Evolutionary conservation across 23 red algal species (phyloP).

Genomic region (Gracilaria gracilis): DNA sequence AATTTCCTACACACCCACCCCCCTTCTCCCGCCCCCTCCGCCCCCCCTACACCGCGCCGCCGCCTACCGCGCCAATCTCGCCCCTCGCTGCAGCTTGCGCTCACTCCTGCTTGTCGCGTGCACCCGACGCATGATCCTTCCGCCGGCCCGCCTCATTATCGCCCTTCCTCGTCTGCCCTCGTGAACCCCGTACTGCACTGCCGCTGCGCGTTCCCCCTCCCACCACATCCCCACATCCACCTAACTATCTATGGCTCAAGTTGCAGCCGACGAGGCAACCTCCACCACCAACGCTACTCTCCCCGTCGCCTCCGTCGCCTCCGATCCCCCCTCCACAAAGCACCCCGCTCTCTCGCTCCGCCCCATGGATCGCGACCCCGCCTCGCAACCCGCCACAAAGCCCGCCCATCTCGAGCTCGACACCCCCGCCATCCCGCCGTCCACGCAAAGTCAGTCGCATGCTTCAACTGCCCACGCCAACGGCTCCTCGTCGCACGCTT

Average conservation of each 20-base stretch:
- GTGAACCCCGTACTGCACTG: neutral
- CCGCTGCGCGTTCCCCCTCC: neutral
- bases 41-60: neutral
- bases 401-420: neutral
- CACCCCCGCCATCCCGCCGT: neutral
- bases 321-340: constrained; percentile 24
- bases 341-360: neutral
- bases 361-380: constrained; percentile 23
- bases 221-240: neutral
- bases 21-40: neutral
- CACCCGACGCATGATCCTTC: neutral
- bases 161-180: neutral
- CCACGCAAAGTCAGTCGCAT: neutral
- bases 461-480: neutral
- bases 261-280: neutral
- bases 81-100: neutral
- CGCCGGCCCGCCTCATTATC: neutral
- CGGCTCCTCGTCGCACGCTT: neutral
- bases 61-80: too few species aligned
- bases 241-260: constrained; percentile 46
- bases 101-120: neutral
- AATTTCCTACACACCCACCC: neutral
- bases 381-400: neutral
- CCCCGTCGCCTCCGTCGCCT: neutral
- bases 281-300: constrained; percentile 3